A percentile compares a stretch with the other conserved stretches of the same genome.
phyloP scores from a whole-genome alignment of 2,329 filamentous ascomycete species.

The Ilyonectria sp. region DNA sequence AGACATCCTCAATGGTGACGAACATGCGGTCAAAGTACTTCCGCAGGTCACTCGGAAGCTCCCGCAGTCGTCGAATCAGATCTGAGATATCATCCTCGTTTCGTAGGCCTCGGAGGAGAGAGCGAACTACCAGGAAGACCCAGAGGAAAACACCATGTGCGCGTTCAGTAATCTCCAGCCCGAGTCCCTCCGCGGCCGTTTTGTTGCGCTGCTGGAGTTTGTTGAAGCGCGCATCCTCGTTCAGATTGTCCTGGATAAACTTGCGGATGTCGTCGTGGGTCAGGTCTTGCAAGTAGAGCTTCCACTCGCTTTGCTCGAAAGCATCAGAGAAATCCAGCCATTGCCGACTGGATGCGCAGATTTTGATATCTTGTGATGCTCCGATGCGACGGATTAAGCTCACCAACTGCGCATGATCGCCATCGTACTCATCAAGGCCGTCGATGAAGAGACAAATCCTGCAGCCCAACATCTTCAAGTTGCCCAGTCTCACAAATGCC shows the following conservation, averaged over 20 bases:
- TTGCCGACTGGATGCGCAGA: conserved; percentile 51
- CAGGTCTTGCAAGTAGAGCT: neutral
- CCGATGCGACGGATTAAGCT: conserved; percentile 1
- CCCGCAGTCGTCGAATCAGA: neutral
- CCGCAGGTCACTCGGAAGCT: neutral
- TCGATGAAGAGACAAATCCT: conserved; percentile 45
- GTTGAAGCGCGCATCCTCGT: neutral
- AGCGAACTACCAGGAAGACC: neutral
- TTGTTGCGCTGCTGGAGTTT: neutral
- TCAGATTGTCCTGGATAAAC: neutral
- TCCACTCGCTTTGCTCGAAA: conserved; percentile 16
- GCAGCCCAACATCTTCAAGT: neutral
- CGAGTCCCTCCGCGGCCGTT: neutral
- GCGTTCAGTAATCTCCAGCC: neutral
- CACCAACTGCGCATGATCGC: conserved; percentile 24
- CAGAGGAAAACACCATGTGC: neutral
- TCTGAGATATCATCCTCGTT: neutral
- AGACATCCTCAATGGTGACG: neutral
- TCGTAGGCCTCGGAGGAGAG: neutral
- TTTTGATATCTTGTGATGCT: conserved; percentile 41
- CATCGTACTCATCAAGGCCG: conserved; percentile 45
- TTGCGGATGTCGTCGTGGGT: neutral
- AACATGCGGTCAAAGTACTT: neutral
- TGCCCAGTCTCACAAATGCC: neutral
- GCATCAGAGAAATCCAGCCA: conserved; percentile 41